Evolutionary conservation across 2,329 filamentous ascomycete genomes (phyloP).

Genomic region (Metarhizium album): DNA sequence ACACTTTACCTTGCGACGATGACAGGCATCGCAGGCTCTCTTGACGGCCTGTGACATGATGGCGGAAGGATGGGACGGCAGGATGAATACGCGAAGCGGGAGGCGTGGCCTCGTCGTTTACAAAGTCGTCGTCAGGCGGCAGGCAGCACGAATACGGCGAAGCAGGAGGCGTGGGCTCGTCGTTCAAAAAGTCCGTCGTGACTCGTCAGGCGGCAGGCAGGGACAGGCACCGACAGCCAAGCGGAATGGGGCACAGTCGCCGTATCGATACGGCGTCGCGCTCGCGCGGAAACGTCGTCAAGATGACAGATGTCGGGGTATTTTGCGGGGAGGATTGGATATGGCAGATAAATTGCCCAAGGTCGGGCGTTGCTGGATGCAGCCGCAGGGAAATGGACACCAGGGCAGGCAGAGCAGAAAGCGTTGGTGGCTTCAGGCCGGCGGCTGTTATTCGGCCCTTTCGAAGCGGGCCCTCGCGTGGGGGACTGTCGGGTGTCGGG

Average conservation of each 20-base stretch:
- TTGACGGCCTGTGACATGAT: slow-evolving; percentile 43
- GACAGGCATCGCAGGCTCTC: slow-evolving; percentile 61
- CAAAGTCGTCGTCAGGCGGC: slow-evolving; percentile 1
- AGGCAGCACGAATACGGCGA: neutral
- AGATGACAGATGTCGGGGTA: slow-evolving; percentile 5
- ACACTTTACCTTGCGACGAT: slow-evolving; percentile 65
- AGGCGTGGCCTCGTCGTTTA: slow-evolving; percentile 2
- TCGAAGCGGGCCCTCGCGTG: slow-evolving; percentile 23
- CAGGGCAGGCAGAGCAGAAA: slow-evolving; percentile 9
- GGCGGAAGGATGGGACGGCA: slow-evolving; percentile 1
- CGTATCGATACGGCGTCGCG: slow-evolving; percentile 3
- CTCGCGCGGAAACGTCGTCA: slow-evolving; percentile 5
- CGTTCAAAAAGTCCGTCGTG: neutral
- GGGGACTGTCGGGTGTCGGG: slow-evolving; percentile 5
- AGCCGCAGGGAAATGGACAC: slow-evolving; percentile 3
- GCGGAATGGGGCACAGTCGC: neutral
- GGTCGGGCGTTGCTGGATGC: slow-evolving; percentile 7
- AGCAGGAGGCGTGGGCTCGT: neutral
- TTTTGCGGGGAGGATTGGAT: slow-evolving; percentile 17
- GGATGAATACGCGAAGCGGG: neutral
- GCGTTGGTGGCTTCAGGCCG: slow-evolving; percentile 12
- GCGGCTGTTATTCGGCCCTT: slow-evolving; percentile 28
- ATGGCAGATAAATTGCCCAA: neutral
- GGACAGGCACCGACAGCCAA: neutral
- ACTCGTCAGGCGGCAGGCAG: slow-evolving; percentile 2